A percentile compares a stretch with the other conserved stretches of the same genome.
These are phyloP conservation scores for Suhomyces bolitotheri DNA, from an alignment of 1,139 yeast genomes.

Conservation along the genomic window DNA sequence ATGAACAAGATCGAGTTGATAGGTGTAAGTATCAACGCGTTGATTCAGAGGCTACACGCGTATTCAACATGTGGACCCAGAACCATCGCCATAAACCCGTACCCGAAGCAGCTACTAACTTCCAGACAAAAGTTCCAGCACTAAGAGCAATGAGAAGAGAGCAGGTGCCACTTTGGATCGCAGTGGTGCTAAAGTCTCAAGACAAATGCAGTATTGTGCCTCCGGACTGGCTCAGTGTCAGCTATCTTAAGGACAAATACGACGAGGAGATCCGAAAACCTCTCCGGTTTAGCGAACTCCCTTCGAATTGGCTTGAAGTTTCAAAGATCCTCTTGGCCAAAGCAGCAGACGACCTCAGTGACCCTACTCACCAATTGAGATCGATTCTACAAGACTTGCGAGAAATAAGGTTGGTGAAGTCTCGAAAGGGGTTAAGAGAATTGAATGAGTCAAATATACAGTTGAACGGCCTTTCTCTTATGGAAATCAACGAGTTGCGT, in stretches of 20 bases:
- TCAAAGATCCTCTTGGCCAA: slow-evolving; percentile 64
- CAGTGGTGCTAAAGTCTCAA: slow-evolving; percentile 77
- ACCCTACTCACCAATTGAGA: slow-evolving; percentile 63
- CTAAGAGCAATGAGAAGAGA: slow-evolving; percentile 70
- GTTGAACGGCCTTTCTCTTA: slow-evolving; percentile 74
- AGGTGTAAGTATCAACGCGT: slow-evolving; percentile 45
- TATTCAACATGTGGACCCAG: no score
- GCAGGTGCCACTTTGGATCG: slow-evolving; percentile 85
- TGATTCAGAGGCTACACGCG: no score
- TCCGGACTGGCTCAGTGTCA: slow-evolving; percentile 79
- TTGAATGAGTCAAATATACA: slow-evolving; percentile 83
- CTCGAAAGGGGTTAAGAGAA: slow-evolving; percentile 73
- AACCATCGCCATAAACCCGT: no score
- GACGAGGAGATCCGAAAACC: slow-evolving; percentile 66
- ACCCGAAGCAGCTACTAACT: slow-evolving; percentile 7
- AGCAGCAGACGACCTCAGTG: slow-evolving; percentile 76
- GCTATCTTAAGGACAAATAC: slow-evolving; percentile 56
- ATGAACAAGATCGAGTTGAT: slow-evolving; percentile 64
- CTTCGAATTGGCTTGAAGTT: slow-evolving; percentile 86
- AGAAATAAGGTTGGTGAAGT: slow-evolving; percentile 79
- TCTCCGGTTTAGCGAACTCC: slow-evolving; percentile 66
- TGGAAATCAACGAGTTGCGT: slow-evolving; percentile 87
- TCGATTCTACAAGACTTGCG: slow-evolving; percentile 78
- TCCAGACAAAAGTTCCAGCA: slow-evolving; percentile 47
- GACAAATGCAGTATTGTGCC: slow-evolving; percentile 82